phyloP scores from a whole-genome alignment of 257 asterid genomes.

The Linderniella brevidens region DNA sequence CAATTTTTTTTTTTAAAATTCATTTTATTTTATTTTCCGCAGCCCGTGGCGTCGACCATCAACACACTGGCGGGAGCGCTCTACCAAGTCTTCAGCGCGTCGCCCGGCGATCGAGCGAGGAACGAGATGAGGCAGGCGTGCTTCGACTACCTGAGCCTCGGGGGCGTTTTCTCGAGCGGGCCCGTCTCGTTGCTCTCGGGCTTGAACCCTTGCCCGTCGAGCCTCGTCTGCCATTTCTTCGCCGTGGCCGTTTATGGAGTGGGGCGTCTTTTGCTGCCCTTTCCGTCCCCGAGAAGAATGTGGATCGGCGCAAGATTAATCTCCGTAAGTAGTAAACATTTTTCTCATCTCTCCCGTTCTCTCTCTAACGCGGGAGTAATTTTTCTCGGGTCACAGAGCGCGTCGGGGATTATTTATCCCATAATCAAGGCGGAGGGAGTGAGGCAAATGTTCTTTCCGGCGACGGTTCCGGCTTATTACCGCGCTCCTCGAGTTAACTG shows the following conservation, averaged over 20 bases:
- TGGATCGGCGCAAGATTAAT: conserved; percentile 39
- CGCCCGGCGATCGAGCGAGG: conserved; percentile 46
- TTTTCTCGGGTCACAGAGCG: conserved; percentile 12
- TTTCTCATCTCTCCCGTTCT: neutral
- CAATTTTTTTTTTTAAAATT: no score
- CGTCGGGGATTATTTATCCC: conserved; percentile 20
- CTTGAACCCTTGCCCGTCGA: conserved; percentile 51
- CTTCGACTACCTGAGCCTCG: conserved; percentile 57
- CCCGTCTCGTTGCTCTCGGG: conserved; percentile 60
- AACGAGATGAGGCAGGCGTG: conserved; percentile 58
- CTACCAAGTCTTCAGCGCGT: conserved; percentile 53
- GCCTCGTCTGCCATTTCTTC: conserved; percentile 52
- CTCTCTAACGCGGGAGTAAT: no score
- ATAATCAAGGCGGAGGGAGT: conserved; percentile 28
- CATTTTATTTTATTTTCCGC: conserved; percentile 10
- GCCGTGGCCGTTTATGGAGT: conserved; percentile 56
- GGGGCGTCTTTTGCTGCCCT: conserved; percentile 50
- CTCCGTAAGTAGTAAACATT: conserved; percentile 16
- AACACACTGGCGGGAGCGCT: conserved; percentile 69
- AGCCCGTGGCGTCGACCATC: conserved; percentile 78
- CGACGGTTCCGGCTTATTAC: conserved; percentile 20
- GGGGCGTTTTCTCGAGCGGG: conserved; percentile 44
- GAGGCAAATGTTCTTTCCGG: conserved; percentile 25
- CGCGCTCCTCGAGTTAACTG: conserved; percentile 13
- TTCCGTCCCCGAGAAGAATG: conserved; percentile 36